phyloP scores from a whole-genome alignment of 129 eudicot species.

The Lactuca sativa region DNA sequence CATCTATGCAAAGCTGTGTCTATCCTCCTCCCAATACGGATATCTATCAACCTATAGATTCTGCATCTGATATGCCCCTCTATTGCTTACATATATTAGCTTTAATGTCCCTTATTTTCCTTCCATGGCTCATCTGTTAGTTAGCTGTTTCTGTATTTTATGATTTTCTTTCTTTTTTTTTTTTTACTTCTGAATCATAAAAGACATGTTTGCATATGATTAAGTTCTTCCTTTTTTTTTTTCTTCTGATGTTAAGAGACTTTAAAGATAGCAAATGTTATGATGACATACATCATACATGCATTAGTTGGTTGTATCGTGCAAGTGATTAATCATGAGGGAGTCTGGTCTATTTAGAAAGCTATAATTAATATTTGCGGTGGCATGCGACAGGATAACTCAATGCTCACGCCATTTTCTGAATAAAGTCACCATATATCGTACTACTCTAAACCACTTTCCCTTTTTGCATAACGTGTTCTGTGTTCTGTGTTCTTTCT shows the following conservation, averaged over 20 bases:
- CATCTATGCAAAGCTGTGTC: slow-evolving; percentile 31
- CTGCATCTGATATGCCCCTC: slow-evolving; percentile 22
- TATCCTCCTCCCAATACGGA: slow-evolving; percentile 34
- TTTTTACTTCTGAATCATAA: slow-evolving; percentile 11
- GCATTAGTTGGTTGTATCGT: background rate
- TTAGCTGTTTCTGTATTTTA: background rate
- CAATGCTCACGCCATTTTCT: slow-evolving; percentile 11
- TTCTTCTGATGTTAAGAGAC: background rate
- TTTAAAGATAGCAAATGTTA: background rate
- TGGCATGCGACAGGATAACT: slow-evolving; percentile 5
- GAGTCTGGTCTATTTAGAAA: slow-evolving; percentile 15
- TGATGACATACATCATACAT: background rate
- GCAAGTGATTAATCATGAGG: slow-evolving; percentile 1
- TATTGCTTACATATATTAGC: slow-evolving; percentile 10
- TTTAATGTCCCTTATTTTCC: slow-evolving; percentile 11
- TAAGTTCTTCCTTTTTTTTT: background rate
- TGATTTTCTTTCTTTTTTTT: background rate
- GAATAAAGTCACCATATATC: slow-evolving; percentile 13
- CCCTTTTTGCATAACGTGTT: slow-evolving; percentile 18
- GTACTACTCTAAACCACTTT: background rate
- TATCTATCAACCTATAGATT: slow-evolving; percentile 28
- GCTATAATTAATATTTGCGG: slow-evolving; percentile 19
- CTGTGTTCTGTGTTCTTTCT: slow-evolving; percentile 13
- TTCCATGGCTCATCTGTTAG: slow-evolving; percentile 14
- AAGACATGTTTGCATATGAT: background rate